phyloP scores from a whole-genome alignment of 225 moss, liverwort and hornwort genomes.

The Bryum argenteum region DNA sequence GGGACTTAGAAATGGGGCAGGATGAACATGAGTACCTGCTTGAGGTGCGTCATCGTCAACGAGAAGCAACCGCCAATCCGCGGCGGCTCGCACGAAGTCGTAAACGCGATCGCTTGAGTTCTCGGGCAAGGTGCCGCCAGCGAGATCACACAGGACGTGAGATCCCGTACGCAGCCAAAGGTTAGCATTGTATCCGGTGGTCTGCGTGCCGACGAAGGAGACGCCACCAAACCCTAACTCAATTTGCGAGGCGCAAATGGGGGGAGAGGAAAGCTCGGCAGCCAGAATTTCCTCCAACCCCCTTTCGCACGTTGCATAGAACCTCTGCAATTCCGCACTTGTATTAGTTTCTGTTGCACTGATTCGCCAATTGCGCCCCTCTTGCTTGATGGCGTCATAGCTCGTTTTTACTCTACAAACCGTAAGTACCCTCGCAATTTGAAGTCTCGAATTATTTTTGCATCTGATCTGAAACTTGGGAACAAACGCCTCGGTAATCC shows the following conservation, averaged over 20 bases:
- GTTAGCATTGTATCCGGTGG: constrained; percentile 68
- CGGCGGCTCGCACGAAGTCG: constrained; percentile 71
- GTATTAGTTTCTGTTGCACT: constrained; percentile 1
- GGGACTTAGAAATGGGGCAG: not conserved
- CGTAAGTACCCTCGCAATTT: not conserved
- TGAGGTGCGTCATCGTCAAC: constrained; percentile 32
- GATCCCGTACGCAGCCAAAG: constrained; percentile 77
- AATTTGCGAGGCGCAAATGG: constrained; percentile 60
- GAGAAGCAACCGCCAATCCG: constrained; percentile 72
- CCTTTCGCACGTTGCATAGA: constrained; percentile 71
- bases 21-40: constrained; percentile 16
- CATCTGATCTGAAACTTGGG: not conserved
- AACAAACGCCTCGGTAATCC: constrained; percentile 14
- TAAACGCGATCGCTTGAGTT: constrained; percentile 39
- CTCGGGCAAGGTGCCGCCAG: constrained; percentile 48
- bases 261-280: constrained; percentile 69
- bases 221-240: constrained; percentile 70
- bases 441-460: not conserved
- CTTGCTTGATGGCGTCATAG: not conserved
- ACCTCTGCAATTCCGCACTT: constrained; percentile 33
- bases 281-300: constrained; percentile 77
- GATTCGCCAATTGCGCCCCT: constrained; percentile 22
- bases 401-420: not conserved
- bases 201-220: constrained; percentile 55
- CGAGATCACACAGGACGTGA: constrained; percentile 74